phyloP scores from a whole-genome alignment of 1,284 basidiomycete genomes.

The Ganoderma resinaceum region DNA sequence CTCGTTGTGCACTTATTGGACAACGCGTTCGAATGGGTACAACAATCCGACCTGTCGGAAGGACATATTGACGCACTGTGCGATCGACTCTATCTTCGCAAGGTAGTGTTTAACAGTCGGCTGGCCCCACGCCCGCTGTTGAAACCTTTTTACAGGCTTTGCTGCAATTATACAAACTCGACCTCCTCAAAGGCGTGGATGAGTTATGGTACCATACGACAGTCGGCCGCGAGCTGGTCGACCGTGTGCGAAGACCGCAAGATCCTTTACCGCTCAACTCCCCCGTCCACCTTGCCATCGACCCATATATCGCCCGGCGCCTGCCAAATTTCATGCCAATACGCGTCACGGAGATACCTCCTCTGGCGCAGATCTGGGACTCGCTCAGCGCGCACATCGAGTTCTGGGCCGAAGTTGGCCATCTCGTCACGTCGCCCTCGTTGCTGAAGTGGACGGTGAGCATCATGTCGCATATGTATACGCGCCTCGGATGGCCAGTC shows the following conservation, averaged over 20 bases:
- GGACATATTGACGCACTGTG: conserved; percentile 46
- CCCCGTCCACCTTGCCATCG: conserved; percentile 65
- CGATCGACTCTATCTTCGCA: conserved; percentile 62
- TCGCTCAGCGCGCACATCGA: conserved; percentile 57
- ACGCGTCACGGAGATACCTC: conserved; percentile 61
- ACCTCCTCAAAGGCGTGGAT: conserved; percentile 45
- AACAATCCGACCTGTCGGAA: conserved; percentile 41
- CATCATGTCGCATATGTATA: neutral
- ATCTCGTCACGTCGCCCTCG: conserved; percentile 51
- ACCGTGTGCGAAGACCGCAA: conserved; percentile 47
- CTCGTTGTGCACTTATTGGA: conserved; percentile 68
- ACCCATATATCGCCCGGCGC: conserved; percentile 71
- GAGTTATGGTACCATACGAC: conserved; percentile 47
- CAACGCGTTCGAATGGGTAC: conserved; percentile 57
- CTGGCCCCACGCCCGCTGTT: neutral
- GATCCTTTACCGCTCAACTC: conserved; percentile 52
- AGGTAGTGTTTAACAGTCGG: conserved; percentile 45
- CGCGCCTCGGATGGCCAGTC: neutral
- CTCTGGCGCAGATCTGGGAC: conserved; percentile 59
- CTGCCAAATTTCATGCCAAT: conserved; percentile 81
- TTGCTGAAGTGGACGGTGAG: conserved; percentile 70
- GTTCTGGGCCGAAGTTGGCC: conserved; percentile 61
- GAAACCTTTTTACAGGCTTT: conserved; percentile 44
- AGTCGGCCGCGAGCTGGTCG: conserved; percentile 51
- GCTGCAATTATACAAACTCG: conserved; percentile 58